These are phyloP conservation scores for Xylariomycetidae sp. DNA, from an alignment of 2,329 filamentous ascomycete species.

Conservation along the genomic window DNA sequence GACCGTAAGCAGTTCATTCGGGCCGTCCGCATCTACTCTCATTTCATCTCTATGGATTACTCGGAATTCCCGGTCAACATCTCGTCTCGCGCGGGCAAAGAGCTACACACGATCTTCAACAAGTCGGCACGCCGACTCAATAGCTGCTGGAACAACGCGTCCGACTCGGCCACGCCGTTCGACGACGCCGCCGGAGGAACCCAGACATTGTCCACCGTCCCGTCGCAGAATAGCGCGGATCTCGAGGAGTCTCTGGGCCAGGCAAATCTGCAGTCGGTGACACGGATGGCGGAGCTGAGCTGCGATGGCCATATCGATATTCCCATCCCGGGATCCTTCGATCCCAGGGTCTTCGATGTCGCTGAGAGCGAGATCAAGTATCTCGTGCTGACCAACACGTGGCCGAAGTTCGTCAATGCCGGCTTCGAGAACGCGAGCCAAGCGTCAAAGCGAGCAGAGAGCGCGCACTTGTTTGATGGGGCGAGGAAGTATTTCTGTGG, in stretches of 20 bases:
- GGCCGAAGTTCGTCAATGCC: slow-evolving; percentile 50
- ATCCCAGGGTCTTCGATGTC: slow-evolving; percentile 50
- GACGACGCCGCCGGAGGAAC: too few relatives aligned
- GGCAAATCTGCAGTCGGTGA: slow-evolving; percentile 12
- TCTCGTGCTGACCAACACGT: slow-evolving; percentile 64
- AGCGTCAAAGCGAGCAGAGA: slow-evolving; percentile 1
- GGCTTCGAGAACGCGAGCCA: slow-evolving; percentile 2
- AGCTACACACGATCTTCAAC: slow-evolving; percentile 14
- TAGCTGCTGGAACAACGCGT: slow-evolving; percentile 3
- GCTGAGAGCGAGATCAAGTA: slow-evolving; percentile 60
- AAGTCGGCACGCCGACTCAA: slow-evolving; percentile 11
- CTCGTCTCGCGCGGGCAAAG: slow-evolving; percentile 13
- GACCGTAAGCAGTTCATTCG: slow-evolving; percentile 10
- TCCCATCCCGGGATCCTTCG: slow-evolving; percentile 42
- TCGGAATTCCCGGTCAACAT: slow-evolving; percentile 18
- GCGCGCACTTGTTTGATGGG: not conserved
- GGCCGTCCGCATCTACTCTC: slow-evolving; percentile 16
- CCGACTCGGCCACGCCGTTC: slow-evolving; percentile 12
- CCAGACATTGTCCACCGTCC: slow-evolving; percentile 3
- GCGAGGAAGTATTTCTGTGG: not conserved
- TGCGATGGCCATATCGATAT: slow-evolving; percentile 5
- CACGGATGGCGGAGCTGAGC: slow-evolving; percentile 11
- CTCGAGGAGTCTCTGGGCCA: slow-evolving; percentile 13
- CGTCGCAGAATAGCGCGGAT: slow-evolving; percentile 2
- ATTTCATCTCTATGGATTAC: slow-evolving; percentile 28